Conservation (phyloP, 371 early-diverging fungal species). For the Circinella umbellata region DNA sequence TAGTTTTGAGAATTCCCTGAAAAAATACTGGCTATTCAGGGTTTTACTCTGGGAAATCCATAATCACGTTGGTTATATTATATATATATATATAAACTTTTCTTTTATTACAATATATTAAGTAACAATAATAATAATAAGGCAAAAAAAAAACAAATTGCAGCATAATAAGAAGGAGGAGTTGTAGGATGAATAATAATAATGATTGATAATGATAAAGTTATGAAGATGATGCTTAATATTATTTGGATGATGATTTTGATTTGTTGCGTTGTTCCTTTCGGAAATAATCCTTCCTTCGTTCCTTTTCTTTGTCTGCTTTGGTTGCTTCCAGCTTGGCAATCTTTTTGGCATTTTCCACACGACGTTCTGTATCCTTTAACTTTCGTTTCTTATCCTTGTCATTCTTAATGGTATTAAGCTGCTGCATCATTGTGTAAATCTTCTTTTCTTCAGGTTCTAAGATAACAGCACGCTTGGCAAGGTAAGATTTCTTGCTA, state of each 20-base stretch:
- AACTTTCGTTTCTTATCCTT: slow-evolving; percentile 79
- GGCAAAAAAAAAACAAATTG: not conserved
- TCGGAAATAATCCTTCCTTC: slow-evolving; percentile 56
- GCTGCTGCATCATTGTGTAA: slow-evolving; percentile 78
- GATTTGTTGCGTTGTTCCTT: slow-evolving; percentile 17
- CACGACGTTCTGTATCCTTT: slow-evolving; percentile 60
- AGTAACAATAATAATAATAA: too few relatives aligned
- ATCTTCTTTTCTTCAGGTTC: slow-evolving; percentile 92
- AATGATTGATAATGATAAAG: too few relatives aligned
- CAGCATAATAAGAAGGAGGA: not conserved
- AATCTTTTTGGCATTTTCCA: slow-evolving; percentile 55
- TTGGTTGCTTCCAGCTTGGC: slow-evolving; percentile 59
- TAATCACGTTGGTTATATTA: too few relatives aligned
- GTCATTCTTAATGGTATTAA: slow-evolving; percentile 86
- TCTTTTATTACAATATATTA: too few relatives aligned
- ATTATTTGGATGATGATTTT: slow-evolving; percentile 5
- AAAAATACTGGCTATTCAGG: too few relatives aligned
- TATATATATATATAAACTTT: too few relatives aligned
- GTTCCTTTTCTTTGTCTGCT: slow-evolving; percentile 48
- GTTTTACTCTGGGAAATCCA: too few relatives aligned
- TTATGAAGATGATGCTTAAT: slow-evolving; percentile 6
- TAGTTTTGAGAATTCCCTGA: not conserved
- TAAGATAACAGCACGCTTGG: slow-evolving; percentile 86
- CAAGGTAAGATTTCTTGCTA: slow-evolving; percentile 54
- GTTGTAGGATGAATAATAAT: not conserved